Evolutionary conservation across 2,329 filamentous ascomycete genomes (phyloP).

Genomic region (Trichoderma aggressivum): DNA sequence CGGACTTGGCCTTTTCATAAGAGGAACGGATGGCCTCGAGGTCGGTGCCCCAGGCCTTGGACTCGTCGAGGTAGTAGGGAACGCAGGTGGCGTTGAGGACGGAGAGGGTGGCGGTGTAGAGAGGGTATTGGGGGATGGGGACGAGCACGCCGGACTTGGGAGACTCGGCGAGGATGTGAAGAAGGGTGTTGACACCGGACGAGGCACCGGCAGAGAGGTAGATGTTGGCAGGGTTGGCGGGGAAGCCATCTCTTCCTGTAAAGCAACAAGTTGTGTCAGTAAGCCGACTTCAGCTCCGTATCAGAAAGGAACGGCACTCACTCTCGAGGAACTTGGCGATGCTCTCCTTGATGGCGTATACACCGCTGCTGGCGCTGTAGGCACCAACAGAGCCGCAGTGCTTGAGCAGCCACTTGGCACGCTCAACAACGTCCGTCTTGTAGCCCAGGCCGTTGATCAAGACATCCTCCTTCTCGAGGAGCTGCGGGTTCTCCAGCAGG

Average conservation of each 20-base stretch:
- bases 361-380: conserved; percentile 92
- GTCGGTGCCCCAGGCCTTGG: conserved; percentile 82
- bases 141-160: conserved; percentile 81
- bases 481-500: conserved; percentile 81
- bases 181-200: conserved; percentile 88
- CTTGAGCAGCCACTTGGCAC: conserved; percentile 75
- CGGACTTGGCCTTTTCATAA: conserved; percentile 68
- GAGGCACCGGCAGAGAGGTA: conserved; percentile 92
- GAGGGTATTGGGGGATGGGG: conserved; percentile 94
- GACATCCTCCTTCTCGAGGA: conserved; percentile 81
- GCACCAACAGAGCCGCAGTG: conserved; percentile 89
- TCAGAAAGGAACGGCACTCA: conserved; percentile 39
- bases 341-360: conserved; percentile 79
- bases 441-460: conserved; percentile 75
- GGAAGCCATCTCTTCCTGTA: conserved; percentile 78
- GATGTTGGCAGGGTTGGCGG: conserved; percentile 74
- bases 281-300: background rate
- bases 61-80: conserved; percentile 90
- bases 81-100: conserved; percentile 83
- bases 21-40: conserved; percentile 71
- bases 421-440: conserved; percentile 81
- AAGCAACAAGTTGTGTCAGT: background rate
- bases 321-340: conserved; percentile 90
- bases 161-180: conserved; percentile 80
- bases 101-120: conserved; percentile 90